Conservation (phyloP, 2,329 filamentous ascomycete species). For the Penicillium digitatum region DNA sequence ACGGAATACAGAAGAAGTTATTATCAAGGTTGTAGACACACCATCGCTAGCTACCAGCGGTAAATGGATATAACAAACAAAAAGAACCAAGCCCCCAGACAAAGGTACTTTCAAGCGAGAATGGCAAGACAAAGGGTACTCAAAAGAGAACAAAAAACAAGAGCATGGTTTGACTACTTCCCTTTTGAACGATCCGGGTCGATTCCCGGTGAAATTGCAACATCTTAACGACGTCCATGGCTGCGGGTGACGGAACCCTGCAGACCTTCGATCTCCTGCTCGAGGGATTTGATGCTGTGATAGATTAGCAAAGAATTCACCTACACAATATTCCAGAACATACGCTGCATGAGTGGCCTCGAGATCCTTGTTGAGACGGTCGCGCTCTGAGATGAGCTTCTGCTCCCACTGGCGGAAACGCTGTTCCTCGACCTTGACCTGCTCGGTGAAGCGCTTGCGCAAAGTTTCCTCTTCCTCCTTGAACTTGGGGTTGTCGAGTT, state of each 20-base stretch:
- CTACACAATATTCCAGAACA: conserved; percentile 20
- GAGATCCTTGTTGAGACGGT: conserved; percentile 98
- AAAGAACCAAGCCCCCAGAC: conserved; percentile 28
- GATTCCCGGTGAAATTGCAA: conserved; percentile 14
- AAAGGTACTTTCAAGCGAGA: conserved; percentile 32
- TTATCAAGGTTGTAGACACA: conserved; percentile 41
- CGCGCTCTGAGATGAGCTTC: conserved; percentile 98
- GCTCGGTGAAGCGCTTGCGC: conserved; percentile 98
- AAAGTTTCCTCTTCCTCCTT: conserved; percentile 99
- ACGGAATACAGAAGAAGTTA: conserved; percentile 40
- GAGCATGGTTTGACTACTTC: conserved; percentile 28
- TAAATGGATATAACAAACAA: conserved; percentile 36
- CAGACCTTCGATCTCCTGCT: conserved; percentile 88
- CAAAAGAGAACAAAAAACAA: conserved; percentile 33
- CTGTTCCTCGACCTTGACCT: conserved; percentile 99
- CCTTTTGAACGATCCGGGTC: conserved; percentile 23
- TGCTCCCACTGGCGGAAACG: conserved; percentile 99
- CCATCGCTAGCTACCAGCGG: conserved; percentile 43
- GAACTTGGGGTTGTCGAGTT: conserved; percentile 99
- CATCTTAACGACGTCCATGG: conserved; percentile 77
- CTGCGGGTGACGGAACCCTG: conserved; percentile 86
- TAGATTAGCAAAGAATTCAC: conserved; percentile 26
- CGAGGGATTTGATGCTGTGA: conserved; percentile 52
- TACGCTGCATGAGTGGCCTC: conserved; percentile 88
- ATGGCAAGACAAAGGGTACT: conserved; percentile 35